These are phyloP conservation scores for Fonsecaea erecta DNA, from an alignment of 2,329 filamentous ascomycete species.

Conservation along the genomic window DNA sequence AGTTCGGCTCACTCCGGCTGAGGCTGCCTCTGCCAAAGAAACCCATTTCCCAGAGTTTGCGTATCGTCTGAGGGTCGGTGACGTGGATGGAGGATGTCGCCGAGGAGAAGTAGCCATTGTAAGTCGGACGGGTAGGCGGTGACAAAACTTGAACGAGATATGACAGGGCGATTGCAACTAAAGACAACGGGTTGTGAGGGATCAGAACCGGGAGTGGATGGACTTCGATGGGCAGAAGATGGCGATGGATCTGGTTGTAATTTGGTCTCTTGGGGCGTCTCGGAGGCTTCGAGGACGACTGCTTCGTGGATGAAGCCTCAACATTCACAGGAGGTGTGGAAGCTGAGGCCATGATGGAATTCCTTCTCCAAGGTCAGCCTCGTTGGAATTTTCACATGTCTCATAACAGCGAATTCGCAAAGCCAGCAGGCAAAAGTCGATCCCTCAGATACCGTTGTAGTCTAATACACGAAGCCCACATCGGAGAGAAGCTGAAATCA, in stretches of 20 bases:
- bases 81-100: constrained; percentile 84
- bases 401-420: constrained; percentile 4
- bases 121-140: constrained; percentile 64
- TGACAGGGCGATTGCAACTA: constrained; percentile 77
- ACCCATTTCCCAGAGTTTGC: constrained; percentile 90
- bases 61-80: constrained; percentile 73
- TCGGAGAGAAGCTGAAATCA: constrained; percentile 57
- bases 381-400: constrained; percentile 15
- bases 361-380: constrained; percentile 24
- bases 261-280: constrained; percentile 53
- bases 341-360: constrained; percentile 37
- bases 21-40: constrained; percentile 95
- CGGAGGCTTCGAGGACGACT: constrained; percentile 30
- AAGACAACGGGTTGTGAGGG: constrained; percentile 87
- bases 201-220: constrained; percentile 87
- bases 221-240: constrained; percentile 77
- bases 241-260: constrained; percentile 77
- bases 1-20: constrained; percentile 92
- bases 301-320: constrained; percentile 29
- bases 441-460: constrained; percentile 95
- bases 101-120: constrained; percentile 78
- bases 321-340: constrained; percentile 35
- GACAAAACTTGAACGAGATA: constrained; percentile 75
- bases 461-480: constrained; percentile 69
- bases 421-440: neutral